Evolutionary conservation across 257 asterid genomes (phyloP).

Genomic region (Solanum dulcamara): DNA sequence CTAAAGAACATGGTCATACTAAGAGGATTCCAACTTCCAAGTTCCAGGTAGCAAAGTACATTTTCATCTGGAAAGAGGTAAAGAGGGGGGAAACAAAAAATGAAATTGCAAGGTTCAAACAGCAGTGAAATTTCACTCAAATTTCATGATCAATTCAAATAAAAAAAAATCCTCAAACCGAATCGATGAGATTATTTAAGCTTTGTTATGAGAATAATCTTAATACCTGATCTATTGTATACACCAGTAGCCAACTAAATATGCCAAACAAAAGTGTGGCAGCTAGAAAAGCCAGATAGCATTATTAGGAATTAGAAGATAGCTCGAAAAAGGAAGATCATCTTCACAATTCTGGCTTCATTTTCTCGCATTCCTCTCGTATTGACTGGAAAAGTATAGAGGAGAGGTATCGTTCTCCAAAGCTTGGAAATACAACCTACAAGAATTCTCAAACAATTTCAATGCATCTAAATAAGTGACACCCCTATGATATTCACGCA

Average conservation of each 20-base stretch:
- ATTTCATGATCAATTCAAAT: background rate
- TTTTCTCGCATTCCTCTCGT: slow-evolving; percentile 77
- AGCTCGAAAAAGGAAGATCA: background rate
- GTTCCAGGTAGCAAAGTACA: background rate
- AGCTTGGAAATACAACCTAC: slow-evolving; percentile 96
- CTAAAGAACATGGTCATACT: too few relatives aligned
- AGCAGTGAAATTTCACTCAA: background rate
- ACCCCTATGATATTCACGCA: background rate
- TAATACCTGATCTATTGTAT: background rate
- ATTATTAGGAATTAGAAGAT: background rate
- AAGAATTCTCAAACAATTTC: background rate
- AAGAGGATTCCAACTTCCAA: background rate
- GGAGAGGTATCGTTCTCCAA: slow-evolving; percentile 86
- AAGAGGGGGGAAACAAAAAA: background rate
- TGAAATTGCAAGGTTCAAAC: background rate
- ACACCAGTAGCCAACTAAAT: background rate
- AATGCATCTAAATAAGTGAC: background rate
- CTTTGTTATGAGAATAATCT: background rate
- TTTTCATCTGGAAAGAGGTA: background rate
- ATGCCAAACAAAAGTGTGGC: background rate
- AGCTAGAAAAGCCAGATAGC: background rate
- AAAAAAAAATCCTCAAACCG: background rate
- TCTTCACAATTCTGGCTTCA: slow-evolving; percentile 62
- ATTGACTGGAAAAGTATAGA: slow-evolving; percentile 87
- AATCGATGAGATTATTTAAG: background rate